These are phyloP conservation scores for Termitomyces sp. DNA, from an alignment of 768 basidiomycete species.

Conservation along the genomic window DNA sequence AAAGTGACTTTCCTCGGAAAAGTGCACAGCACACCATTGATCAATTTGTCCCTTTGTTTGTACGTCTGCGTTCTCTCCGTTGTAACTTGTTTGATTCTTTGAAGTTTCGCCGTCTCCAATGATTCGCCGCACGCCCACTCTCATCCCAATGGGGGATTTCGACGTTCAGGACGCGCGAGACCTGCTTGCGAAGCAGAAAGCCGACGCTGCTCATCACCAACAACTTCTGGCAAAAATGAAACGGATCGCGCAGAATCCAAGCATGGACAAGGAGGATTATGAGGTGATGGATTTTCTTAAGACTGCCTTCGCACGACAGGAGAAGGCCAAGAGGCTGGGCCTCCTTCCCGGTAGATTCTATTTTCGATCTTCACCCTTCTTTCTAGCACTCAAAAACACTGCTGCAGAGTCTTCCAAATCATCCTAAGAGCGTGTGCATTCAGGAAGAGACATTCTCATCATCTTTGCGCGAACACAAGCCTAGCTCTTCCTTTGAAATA, in stretches of 20 bases:
- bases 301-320: slow-evolving; percentile 22
- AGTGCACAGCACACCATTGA: no score
- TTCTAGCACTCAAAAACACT: neutral
- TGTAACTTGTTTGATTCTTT: no score
- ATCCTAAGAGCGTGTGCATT: neutral
- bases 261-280: slow-evolving; percentile 24
- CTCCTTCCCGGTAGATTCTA: slow-evolving; percentile 17
- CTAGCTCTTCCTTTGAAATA: neutral
- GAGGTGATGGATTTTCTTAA: slow-evolving; percentile 30
- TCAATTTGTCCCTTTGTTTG: slow-evolving; percentile 17
- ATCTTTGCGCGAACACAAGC: neutral
- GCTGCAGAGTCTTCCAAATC: slow-evolving; percentile 8
- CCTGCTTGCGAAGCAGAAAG: slow-evolving; percentile 46
- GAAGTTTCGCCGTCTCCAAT: slow-evolving; percentile 27
- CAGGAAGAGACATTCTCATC: neutral
- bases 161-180: slow-evolving; percentile 81
- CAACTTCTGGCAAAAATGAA: slow-evolving; percentile 42
- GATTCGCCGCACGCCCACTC: slow-evolving; percentile 76
- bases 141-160: slow-evolving; percentile 70
- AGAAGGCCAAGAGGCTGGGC: slow-evolving; percentile 25
- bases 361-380: neutral
- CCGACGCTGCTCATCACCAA: slow-evolving; percentile 36
- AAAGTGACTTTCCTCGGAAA: no score
- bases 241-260: slow-evolving; percentile 39
- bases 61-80: no score